These are phyloP conservation scores for Diaporthe sp. DNA, from an alignment of 2,329 filamentous ascomycete species.

Conservation along the genomic window DNA sequence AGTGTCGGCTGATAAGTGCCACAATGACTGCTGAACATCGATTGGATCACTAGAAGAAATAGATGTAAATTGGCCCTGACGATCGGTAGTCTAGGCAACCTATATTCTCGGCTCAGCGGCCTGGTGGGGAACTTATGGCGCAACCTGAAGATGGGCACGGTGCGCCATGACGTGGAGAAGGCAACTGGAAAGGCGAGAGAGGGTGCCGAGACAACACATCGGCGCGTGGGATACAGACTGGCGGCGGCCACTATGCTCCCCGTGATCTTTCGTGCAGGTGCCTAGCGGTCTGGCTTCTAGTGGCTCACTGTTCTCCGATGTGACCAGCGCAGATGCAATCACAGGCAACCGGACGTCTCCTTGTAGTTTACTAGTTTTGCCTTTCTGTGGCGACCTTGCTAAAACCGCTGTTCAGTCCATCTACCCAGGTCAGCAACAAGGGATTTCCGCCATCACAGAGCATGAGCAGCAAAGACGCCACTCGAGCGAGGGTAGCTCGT, in stretches of 20 bases:
- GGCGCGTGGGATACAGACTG: slow-evolving; percentile 77
- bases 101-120: slow-evolving; percentile 79
- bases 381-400: too few species aligned
- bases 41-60: too few species aligned
- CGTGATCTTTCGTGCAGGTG: slow-evolving; percentile 82
- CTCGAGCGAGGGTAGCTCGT: too few species aligned
- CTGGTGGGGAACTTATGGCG: slow-evolving; percentile 69
- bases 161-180: slow-evolving; percentile 45
- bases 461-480: too few species aligned
- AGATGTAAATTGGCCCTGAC: slow-evolving; percentile 66
- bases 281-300: slow-evolving; percentile 73
- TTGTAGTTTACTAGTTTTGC: too few species aligned
- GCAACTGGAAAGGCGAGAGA: slow-evolving; percentile 49
- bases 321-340: slow-evolving; percentile 69
- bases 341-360: slow-evolving; percentile 54
- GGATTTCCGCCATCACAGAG: too few species aligned
- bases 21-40: too few species aligned
- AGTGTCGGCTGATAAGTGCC: slow-evolving; percentile 51
- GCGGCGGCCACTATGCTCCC: slow-evolving; percentile 89
- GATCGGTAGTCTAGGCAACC: slow-evolving; percentile 82
- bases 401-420: too few species aligned
- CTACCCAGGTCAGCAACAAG: too few species aligned
- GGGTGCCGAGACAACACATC: slow-evolving; percentile 45
- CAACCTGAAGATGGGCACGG: slow-evolving; percentile 57
- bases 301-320: slow-evolving; percentile 71